Evolutionary conservation across 768 basidiomycete species (phyloP).

Genomic region (Kwoniella pini): DNA sequence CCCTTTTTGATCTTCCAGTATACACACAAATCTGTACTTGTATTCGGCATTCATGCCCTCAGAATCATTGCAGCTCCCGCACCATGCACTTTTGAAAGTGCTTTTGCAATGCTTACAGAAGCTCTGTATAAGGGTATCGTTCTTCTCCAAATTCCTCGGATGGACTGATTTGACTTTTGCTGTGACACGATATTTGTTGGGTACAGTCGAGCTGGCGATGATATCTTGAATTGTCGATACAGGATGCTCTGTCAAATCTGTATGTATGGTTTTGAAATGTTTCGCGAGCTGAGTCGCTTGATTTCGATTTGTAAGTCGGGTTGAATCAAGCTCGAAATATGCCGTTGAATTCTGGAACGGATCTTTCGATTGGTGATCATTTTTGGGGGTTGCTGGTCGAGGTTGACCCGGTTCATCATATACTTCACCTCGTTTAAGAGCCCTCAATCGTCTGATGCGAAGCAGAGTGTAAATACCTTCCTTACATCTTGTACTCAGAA

Average conservation of each 20-base stretch:
- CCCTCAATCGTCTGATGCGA: conserved; percentile 22
- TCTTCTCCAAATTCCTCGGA: conserved; percentile 2
- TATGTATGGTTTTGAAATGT: conserved; percentile 25
- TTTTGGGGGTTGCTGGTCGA: not conserved
- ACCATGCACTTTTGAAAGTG: conserved; percentile 24
- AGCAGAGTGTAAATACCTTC: too few relatives aligned
- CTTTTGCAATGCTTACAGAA: conserved; percentile 30
- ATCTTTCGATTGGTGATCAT: not conserved
- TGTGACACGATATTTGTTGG: conserved; percentile 35
- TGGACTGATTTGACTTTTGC: conserved; percentile 33
- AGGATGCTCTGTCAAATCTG: conserved; percentile 19
- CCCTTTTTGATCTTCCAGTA: conserved; percentile 18
- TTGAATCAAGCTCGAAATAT: not conserved
- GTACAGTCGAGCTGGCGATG: conserved; percentile 22
- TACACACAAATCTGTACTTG: conserved; percentile 38
- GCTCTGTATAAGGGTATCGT: conserved; percentile 19
- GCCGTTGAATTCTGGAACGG: not conserved
- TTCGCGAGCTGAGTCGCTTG: conserved; percentile 1
- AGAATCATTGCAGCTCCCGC: conserved; percentile 37
- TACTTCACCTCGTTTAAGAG: conserved; percentile 23
- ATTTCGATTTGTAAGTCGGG: not conserved
- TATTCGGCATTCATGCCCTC: conserved; percentile 25
- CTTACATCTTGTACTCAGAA: too few relatives aligned
- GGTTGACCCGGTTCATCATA: not conserved
- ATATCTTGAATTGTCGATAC: conserved; percentile 27